Conservation (phyloP, 805 yeast species). For the Yarrowia sp. region DNA sequence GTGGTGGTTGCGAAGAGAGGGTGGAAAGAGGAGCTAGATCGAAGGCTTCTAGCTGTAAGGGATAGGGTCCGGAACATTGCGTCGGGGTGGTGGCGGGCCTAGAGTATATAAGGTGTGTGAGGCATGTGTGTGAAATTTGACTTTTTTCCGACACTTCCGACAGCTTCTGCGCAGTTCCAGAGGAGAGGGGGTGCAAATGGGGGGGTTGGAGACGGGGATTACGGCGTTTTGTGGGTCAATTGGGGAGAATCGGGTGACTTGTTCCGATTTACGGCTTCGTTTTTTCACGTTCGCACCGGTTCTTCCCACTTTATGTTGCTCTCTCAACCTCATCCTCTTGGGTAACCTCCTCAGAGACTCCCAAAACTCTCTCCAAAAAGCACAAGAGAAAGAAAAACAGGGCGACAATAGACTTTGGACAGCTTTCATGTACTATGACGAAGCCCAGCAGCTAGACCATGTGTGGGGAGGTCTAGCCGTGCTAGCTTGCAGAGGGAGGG, state of each 20-base stretch:
- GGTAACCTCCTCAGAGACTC: neutral
- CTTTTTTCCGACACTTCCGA: constrained; percentile 32
- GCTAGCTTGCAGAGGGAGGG: neutral
- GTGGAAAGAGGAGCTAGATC: constrained; percentile 16
- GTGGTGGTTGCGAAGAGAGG: neutral
- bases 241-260: neutral
- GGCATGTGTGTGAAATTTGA: constrained; percentile 31
- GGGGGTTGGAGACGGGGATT: too few species aligned
- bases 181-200: neutral
- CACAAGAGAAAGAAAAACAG: neutral
- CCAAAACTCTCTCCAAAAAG: neutral
- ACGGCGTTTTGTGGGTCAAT: neutral
- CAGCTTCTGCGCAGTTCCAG: constrained; percentile 28
- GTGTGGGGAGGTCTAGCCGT: constrained; percentile 35
- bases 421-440: constrained; percentile 32
- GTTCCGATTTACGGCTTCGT: too few species aligned
- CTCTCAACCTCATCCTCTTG: too few species aligned
- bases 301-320: too few species aligned
- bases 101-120: constrained; percentile 31
- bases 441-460: constrained; percentile 1
- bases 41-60: constrained; percentile 34
- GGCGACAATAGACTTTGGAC: constrained; percentile 3
- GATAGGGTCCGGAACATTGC: constrained; percentile 38
- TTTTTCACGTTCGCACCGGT: too few species aligned
- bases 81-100: constrained; percentile 28